phyloP scores from a whole-genome alignment of 345 rosid genomes.

The Luvunga scandens region DNA sequence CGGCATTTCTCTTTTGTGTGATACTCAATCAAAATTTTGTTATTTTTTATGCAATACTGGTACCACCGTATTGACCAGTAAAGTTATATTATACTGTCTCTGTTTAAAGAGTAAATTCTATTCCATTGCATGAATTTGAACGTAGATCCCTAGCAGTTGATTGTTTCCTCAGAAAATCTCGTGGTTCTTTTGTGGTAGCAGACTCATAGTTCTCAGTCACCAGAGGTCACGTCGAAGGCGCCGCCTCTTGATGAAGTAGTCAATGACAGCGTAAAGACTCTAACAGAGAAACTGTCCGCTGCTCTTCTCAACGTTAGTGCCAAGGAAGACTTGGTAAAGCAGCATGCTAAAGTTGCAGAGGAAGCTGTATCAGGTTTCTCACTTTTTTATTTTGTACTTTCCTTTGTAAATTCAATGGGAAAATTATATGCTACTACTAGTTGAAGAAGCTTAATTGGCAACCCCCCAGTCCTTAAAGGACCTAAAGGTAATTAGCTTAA shows the following conservation, averaged over 20 bases:
- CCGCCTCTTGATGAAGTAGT: constrained; percentile 46
- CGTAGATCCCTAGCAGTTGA: too few species aligned
- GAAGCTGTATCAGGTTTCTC: constrained; percentile 89
- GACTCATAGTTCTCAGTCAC: constrained; percentile 54
- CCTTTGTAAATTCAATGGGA: background rate
- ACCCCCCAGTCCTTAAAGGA: background rate
- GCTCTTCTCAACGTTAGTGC: constrained; percentile 72
- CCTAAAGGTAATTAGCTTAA: background rate
- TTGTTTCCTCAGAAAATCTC: constrained; percentile 14
- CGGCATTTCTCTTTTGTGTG: background rate
- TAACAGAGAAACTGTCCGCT: constrained; percentile 68
- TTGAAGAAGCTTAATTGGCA: background rate
- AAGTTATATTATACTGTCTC: background rate
- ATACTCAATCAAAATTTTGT: background rate
- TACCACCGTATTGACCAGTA: background rate
- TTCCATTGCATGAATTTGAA: too few species aligned
- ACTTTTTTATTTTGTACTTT: background rate
- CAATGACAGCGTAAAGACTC: constrained; percentile 43
- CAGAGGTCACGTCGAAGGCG: constrained; percentile 53
- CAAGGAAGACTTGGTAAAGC: constrained; percentile 83
- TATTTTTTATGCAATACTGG: background rate
- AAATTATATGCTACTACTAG: background rate
- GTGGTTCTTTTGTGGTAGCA: constrained; percentile 22
- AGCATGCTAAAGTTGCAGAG: constrained; percentile 94
- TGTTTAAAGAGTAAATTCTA: too few species aligned